Evolutionary conservation across 169 alveolate species (phyloP).

Genomic region (Plasmodium blacklocki): DNA sequence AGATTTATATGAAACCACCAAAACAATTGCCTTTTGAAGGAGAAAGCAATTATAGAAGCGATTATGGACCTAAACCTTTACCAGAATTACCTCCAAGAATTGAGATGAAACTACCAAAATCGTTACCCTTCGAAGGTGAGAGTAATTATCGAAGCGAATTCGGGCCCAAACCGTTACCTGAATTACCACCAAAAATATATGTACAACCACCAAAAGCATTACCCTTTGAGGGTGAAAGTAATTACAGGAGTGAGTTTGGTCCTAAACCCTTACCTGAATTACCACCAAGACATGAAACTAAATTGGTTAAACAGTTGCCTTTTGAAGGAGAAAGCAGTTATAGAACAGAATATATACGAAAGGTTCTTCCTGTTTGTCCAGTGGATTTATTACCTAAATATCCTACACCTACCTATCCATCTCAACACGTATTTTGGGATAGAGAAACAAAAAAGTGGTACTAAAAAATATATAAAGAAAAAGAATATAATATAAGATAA

Average conservation of each 20-base stretch:
- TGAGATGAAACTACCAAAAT: constrained; percentile 29
- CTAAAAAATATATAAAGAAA: background rate
- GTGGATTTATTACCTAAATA: constrained; percentile 67
- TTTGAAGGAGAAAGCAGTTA: constrained; percentile 79
- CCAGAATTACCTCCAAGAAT: constrained; percentile 73
- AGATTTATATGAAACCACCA: constrained; percentile 27
- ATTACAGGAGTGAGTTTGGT: constrained; percentile 80
- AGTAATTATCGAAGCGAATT: constrained; percentile 78
- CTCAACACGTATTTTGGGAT: constrained; percentile 74
- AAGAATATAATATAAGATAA: no score
- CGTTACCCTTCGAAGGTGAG: constrained; percentile 80
- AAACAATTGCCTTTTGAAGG: constrained; percentile 79
- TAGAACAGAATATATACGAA: constrained; percentile 77
- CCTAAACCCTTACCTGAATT: constrained; percentile 80
- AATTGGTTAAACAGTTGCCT: constrained; percentile 69
- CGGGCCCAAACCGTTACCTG: constrained; percentile 80
- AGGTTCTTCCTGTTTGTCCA: constrained; percentile 78
- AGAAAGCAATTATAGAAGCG: constrained; percentile 76
- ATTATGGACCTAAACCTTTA: constrained; percentile 81
- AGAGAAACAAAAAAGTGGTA: constrained; percentile 30
- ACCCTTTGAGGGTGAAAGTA: constrained; percentile 79
- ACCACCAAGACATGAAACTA: constrained; percentile 60
- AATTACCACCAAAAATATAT: constrained; percentile 43
- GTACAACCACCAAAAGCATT: constrained; percentile 52
- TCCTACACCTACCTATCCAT: constrained; percentile 75